phyloP scores from a whole-genome alignment of 2,329 filamentous ascomycete genomes.

The Aspergillus sp. region DNA sequence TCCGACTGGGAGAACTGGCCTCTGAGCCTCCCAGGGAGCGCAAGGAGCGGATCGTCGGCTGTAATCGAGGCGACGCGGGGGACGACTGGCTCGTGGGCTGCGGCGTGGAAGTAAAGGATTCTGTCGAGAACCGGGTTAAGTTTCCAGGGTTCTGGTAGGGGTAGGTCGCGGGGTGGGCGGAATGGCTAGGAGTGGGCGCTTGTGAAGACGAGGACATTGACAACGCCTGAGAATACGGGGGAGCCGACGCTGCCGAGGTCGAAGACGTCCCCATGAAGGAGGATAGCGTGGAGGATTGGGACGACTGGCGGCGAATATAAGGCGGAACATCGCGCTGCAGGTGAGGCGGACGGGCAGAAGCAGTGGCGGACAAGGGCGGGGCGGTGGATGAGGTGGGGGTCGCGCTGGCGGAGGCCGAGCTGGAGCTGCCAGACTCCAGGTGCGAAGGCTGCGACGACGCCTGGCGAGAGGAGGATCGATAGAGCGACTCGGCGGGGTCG shows the following conservation, averaged over 20 bases:
- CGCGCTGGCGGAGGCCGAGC: slow-evolving; percentile 22
- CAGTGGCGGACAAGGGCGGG: slow-evolving; percentile 24
- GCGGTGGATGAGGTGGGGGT: slow-evolving; percentile 29
- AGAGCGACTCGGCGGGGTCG: slow-evolving; percentile 15
- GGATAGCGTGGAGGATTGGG: slow-evolving; percentile 16
- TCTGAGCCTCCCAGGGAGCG: slow-evolving; percentile 35
- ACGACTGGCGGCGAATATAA: slow-evolving; percentile 23
- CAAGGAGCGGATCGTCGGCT: slow-evolving; percentile 37
- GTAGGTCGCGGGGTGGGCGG: slow-evolving; percentile 6
- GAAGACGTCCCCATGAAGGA: slow-evolving; percentile 17
- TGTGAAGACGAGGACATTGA: slow-evolving; percentile 24
- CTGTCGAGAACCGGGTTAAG: slow-evolving; percentile 6
- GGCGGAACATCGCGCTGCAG: slow-evolving; percentile 25
- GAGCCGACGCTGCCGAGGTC: slow-evolving; percentile 3
- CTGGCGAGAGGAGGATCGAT: slow-evolving; percentile 19
- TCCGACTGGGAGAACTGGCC: slow-evolving; percentile 46
- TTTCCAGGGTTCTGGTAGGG: not conserved
- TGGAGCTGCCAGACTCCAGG: slow-evolving; percentile 19
- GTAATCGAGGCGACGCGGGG: slow-evolving; percentile 38
- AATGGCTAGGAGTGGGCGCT: slow-evolving; percentile 11
- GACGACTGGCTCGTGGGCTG: slow-evolving; percentile 24
- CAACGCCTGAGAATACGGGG: not conserved
- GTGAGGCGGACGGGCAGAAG: slow-evolving; percentile 22
- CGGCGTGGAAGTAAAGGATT: slow-evolving; percentile 17
- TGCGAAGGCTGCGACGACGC: slow-evolving; percentile 15